Percentiles rank a stretch among this genome's conserved stretches.
These are phyloP conservation scores for Lavandula angustifolia DNA, from an alignment of 257 asterid genomes.

Conservation along the genomic window DNA sequence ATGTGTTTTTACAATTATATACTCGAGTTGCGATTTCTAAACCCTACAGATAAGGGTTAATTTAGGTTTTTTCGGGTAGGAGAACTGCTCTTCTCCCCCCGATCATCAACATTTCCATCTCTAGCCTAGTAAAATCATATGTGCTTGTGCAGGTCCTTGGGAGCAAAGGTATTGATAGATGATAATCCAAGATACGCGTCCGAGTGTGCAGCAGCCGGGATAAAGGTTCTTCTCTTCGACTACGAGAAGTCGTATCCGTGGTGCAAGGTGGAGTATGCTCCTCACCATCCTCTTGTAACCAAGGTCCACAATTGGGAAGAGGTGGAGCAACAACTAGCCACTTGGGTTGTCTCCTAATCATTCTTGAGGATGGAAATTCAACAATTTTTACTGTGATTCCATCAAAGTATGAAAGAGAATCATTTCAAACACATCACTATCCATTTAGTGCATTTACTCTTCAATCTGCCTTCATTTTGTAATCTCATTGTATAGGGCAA, in stretches of 20 bases:
- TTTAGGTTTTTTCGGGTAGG: no score
- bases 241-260: slow-evolving; percentile 89
- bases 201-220: slow-evolving; percentile 87
- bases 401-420: slow-evolving; percentile 4
- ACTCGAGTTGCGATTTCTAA: no score
- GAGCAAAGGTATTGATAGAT: slow-evolving; percentile 88
- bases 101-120: no score
- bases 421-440: not conserved
- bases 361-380: not conserved
- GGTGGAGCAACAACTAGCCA: slow-evolving; percentile 65
- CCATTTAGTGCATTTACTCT: not conserved
- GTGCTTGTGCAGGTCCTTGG: slow-evolving; percentile 61
- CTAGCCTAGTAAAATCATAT: no score
- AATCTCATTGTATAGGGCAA: slow-evolving; percentile 19
- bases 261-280: slow-evolving; percentile 63
- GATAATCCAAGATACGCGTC: slow-evolving; percentile 92
- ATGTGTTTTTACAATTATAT: no score
- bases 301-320: slow-evolving; percentile 86
- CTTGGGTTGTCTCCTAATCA: slow-evolving; percentile 46
- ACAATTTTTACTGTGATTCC: slow-evolving; percentile 25
- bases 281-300: slow-evolving; percentile 74
- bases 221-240: slow-evolving; percentile 86
- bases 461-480: not conserved
- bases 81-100: no score
- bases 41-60: no score